Evolutionary conservation across 2,329 filamentous ascomycete species (phyloP), one percentile per base, ranked within the genome.

Genomic region (Arthrinium phaeospermum): DNA sequence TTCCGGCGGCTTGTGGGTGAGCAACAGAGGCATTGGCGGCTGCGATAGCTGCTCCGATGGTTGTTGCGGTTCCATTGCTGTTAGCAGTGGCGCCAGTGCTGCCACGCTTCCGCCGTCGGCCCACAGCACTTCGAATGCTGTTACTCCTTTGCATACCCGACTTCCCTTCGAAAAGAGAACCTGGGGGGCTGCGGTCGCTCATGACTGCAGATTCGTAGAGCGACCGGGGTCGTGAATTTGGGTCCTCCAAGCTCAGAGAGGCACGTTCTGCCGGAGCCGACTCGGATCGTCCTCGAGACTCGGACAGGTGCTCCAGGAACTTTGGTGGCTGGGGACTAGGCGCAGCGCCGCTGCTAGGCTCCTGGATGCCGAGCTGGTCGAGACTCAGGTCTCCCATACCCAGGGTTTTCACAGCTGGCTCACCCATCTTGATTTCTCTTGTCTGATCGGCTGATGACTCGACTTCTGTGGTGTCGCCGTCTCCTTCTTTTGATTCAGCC

Each of bases 301-400:
- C 87, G n/a, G 78, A 75, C 6, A 73, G 67, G 27, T 82, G 74
- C 46, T 90, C 88, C 27, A 85, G 81, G 72, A 89, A 88, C 69
- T 85, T 89, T n/a, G 89, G 85, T 67, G 83, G 86, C 76, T 88
- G 86, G 4, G 90, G 88, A 45, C 88, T 91, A 68, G 86, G 81
- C n/a, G 88, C 81, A 68, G 88, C 81, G 68, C 84, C 82, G 77
- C 84, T 88, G 19, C 85, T 84, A n/a, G 85, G 79, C 69, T 94
- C 92, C 14, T 87, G 82, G 71, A 98, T 93, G 46, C 96, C 96
- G 57, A 98, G 86, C 79, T 98, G 94, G 78, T 94, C 95, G 72
- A 98, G 88, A 80, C 94, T 97, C 68, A 99, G 86, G 79, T 98
- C 94, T 6, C 96, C 96, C 78, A 91, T 91, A 16, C 96, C 96